A percentile compares a stretch with the other conserved stretches of the same genome.
Conservation (phyloP, 73 alveolate species). For the Stentor roeselii region DNA sequence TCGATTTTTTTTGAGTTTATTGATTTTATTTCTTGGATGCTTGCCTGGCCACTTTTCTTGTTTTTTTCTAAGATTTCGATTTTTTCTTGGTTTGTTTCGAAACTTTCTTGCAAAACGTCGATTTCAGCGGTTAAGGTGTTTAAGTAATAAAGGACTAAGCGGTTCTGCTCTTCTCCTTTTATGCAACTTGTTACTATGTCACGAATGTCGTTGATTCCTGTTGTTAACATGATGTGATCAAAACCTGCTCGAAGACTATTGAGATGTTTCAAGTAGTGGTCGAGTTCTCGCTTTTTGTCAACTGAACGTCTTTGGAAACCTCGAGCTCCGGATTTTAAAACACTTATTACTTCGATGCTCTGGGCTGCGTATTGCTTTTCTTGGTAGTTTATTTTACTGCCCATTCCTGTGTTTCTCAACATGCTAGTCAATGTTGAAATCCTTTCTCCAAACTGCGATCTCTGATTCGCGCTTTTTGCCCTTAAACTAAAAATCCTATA, state of each 20-base stretch:
- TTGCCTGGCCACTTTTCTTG: not conserved
- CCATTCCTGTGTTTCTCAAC: not conserved
- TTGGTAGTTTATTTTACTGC: not conserved
- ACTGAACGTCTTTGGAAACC: not conserved
- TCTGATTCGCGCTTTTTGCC: constrained; percentile 10
- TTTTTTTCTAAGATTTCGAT: not conserved
- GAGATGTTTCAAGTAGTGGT: constrained; percentile 53
- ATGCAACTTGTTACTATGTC: constrained; percentile 72
- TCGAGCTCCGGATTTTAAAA: too few relatives aligned
- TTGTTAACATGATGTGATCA: constrained; percentile 60
- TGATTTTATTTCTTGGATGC: not conserved
- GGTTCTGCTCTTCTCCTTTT: constrained; percentile 72
- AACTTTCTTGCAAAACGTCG: constrained; percentile 53
- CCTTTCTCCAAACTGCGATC: not conserved
- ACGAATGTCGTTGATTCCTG: constrained; percentile 58
- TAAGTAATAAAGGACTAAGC: constrained; percentile 56
- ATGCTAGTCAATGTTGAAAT: not conserved
- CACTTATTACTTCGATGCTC: not conserved
- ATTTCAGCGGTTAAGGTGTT: constrained; percentile 59
- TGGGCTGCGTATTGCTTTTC: not conserved
- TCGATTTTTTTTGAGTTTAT: not conserved
- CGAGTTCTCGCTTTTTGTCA: constrained; percentile 9
- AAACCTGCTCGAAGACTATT: constrained; percentile 58
- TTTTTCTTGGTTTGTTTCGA: not conserved
- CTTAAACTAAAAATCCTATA: not conserved